Evolutionary conservation across 2,329 filamentous ascomycete species (phyloP).

Genomic region (Fusarium transvaalense): DNA sequence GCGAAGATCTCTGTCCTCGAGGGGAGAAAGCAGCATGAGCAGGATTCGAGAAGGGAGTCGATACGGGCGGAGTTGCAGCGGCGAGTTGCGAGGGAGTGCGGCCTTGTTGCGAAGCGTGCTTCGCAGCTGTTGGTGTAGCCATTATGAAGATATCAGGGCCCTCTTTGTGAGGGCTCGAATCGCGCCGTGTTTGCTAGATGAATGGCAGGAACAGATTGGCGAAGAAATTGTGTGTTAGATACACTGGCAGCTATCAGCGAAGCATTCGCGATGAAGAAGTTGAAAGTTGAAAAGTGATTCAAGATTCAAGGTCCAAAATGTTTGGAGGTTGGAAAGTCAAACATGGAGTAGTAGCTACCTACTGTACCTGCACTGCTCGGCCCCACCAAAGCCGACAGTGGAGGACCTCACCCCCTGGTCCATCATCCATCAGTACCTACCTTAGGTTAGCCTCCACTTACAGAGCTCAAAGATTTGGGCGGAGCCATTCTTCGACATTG

Average conservation of each 20-base stretch:
- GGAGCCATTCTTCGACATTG: conserved; percentile 7
- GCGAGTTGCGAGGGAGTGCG: conserved; percentile 65
- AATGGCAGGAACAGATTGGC: not conserved
- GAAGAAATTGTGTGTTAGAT: too few relatives aligned
- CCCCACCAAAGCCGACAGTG: conserved; percentile 41
- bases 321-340: conserved; percentile 22
- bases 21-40: conserved; percentile 71
- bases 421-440: not conserved
- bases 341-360: conserved; percentile 5
- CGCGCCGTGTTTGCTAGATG: conserved; percentile 1
- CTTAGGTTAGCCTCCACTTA: too few relatives aligned
- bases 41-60: conserved; percentile 73
- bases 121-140: conserved; percentile 65
- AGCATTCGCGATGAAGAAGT: not conserved
- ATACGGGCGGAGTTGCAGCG: conserved; percentile 73
- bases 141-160: conserved; percentile 50
- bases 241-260: not conserved
- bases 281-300: not conserved
- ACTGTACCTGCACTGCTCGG: conserved; percentile 30
- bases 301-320: conserved; percentile 1
- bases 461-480: conserved; percentile 5
- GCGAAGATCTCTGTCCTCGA: conserved; percentile 68
- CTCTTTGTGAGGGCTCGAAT: conserved; percentile 28
- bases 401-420: conserved; percentile 14
- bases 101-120: conserved; percentile 60